Evolutionary conservation across 208 protist species (phyloP).

Genomic region (Trypanosoma brucei): DNA sequence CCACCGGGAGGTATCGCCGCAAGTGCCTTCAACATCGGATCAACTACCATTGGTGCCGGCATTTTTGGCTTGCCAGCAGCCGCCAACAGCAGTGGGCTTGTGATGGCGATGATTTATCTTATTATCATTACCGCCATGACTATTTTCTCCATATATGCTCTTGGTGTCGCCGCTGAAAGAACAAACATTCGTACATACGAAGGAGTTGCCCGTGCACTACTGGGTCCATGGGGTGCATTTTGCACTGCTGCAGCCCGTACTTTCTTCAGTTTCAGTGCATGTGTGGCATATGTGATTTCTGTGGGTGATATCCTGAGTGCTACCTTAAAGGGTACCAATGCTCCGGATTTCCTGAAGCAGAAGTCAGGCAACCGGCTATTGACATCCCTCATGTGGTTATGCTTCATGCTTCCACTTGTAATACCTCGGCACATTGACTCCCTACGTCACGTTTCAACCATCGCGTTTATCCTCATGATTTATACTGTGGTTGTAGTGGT

Average conservation of each 20-base stretch:
- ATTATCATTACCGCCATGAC: slow-evolving; percentile 30
- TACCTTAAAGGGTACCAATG: slow-evolving; percentile 22
- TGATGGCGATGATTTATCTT: slow-evolving; percentile 40
- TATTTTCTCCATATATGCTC: slow-evolving; percentile 47
- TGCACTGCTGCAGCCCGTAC: slow-evolving; percentile 28
- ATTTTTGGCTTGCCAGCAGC: slow-evolving; percentile 52
- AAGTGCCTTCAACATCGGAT: slow-evolving; percentile 43
- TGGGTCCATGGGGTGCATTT: slow-evolving; percentile 25
- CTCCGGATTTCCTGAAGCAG: slow-evolving; percentile 16
- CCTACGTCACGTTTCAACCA: slow-evolving; percentile 46
- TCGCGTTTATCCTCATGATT: slow-evolving; percentile 50
- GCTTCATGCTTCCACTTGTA: slow-evolving; percentile 61
- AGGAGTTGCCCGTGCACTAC: slow-evolving; percentile 32
- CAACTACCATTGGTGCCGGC: slow-evolving; percentile 52
- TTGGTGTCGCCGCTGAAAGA: slow-evolving; percentile 32
- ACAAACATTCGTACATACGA: slow-evolving; percentile 45
- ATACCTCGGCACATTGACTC: slow-evolving; percentile 58
- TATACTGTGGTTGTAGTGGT: slow-evolving; percentile 53
- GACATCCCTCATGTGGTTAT: slow-evolving; percentile 39
- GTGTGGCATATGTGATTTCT: slow-evolving; percentile 54
- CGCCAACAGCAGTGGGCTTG: slow-evolving; percentile 51
- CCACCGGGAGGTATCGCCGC: slow-evolving; percentile 43
- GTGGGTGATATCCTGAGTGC: slow-evolving; percentile 39
- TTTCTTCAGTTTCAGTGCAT: slow-evolving; percentile 36
- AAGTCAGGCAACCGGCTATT: slow-evolving; percentile 40